Evolutionary conservation across 106 monocot genomes (phyloP).

Genomic region (Platanthera guangdongensis): DNA sequence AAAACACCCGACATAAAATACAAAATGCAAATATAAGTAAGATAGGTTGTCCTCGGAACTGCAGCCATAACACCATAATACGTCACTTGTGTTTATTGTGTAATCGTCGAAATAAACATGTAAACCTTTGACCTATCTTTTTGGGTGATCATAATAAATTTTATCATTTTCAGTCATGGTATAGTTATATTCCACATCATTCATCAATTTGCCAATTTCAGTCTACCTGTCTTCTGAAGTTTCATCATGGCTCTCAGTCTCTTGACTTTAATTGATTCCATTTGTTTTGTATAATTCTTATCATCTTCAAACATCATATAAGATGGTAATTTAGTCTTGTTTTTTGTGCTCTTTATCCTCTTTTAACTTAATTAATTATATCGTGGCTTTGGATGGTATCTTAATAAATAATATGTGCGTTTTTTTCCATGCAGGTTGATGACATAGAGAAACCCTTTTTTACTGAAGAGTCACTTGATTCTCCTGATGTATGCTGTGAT

Average conservation of each 20-base stretch:
- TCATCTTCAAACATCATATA: background rate
- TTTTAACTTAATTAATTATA: background rate
- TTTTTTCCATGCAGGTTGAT: conserved; percentile 44
- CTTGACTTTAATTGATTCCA: background rate
- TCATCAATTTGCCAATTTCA: background rate
- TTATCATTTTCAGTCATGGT: background rate
- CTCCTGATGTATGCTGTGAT: conserved; percentile 27
- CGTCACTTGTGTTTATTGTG: background rate
- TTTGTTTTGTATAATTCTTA: background rate
- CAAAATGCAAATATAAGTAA: no score
- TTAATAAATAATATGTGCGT: background rate
- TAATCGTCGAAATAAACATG: background rate
- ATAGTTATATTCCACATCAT: background rate
- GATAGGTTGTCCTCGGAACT: background rate
- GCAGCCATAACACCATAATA: background rate
- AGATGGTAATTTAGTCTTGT: background rate
- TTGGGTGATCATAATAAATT: background rate
- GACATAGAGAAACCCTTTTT: conserved; percentile 74
- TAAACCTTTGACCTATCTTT: background rate
- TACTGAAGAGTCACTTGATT: conserved; percentile 27
- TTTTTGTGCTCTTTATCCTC: background rate
- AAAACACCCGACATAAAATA: no score
- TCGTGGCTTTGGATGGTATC: background rate
- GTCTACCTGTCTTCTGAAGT: background rate
- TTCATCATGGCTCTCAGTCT: background rate